A percentile compares a stretch with the other conserved stretches of the same genome.
Conservation (phyloP, 352 stramenopile genomes). For the Phytophthora brassicae region DNA sequence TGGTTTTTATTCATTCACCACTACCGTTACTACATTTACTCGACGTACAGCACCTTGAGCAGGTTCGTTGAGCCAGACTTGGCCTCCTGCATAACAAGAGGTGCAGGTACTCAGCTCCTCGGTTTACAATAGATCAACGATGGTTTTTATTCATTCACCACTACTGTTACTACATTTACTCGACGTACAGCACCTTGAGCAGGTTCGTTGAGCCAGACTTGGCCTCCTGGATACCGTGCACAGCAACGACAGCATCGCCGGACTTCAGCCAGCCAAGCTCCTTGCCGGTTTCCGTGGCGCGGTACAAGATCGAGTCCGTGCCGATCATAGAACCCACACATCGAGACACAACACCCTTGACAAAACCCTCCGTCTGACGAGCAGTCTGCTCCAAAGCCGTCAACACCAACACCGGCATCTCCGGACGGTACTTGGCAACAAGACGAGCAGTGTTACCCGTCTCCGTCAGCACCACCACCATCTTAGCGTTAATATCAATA, state of each 20-base stretch:
- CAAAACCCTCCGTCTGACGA: constrained; percentile 66
- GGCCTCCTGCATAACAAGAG: too few relatives aligned
- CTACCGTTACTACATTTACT: constrained; percentile 36
- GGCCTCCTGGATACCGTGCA: constrained; percentile 88
- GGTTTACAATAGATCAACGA: constrained; percentile 7
- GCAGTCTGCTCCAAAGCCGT: constrained; percentile 56
- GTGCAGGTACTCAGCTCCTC: too few relatives aligned
- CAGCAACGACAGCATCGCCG: constrained; percentile 86
- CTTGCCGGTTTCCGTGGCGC: constrained; percentile 85
- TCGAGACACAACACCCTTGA: constrained; percentile 66
- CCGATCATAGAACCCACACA: constrained; percentile 89
- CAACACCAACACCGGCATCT: constrained; percentile 70
- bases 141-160: constrained; percentile 5
- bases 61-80: constrained; percentile 87
- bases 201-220: constrained; percentile 88
- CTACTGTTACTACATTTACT: constrained; percentile 38
- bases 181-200: constrained; percentile 85
- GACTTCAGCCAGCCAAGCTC: constrained; percentile 87
- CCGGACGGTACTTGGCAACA: constrained; percentile 95
- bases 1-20: constrained; percentile 5
- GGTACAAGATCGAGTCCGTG: constrained; percentile 90
- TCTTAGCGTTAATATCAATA: constrained; percentile 95
- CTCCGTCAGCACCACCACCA: constrained; percentile 97
- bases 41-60: constrained; percentile 84
- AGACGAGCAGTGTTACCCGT: constrained; percentile 92